Evolutionary conservation across 306 rosid genomes (phyloP), one percentile per base, ranked within the genome.

Genomic region (Begonia fuchsioides): DNA sequence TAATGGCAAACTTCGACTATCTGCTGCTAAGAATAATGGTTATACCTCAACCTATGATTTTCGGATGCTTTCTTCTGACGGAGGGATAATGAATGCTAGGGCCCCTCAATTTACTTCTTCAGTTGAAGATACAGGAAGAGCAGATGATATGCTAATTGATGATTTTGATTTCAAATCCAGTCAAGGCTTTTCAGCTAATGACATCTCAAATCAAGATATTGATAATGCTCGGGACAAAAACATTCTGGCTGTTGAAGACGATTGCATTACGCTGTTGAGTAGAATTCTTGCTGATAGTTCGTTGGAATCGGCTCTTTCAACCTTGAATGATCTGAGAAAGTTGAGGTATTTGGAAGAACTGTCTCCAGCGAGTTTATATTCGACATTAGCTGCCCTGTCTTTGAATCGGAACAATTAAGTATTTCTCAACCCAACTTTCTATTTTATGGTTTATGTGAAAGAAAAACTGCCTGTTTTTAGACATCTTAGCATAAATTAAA

Each of bases 161-260:
- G 35, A 26, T 26, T 26, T 26, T 26, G 35, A 26, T 26, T 26
- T 26, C 35, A 26, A 26, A 55, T 5, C 50, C 9, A 32, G 15
- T 13, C 18, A 13, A 13, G 51, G 46, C 9, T 44, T 17, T 6
- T 45, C 39, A 44, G 60, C 32, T 26, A 26, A 20, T 32, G 8
- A 50, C 15, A 14, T 32, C 43, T 7, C 60, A 32, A 12, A 26
- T 26, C 32, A 55, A 55, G 44, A 55, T 14, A 55, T 55, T 55
- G 44, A 43, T 43, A 48, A 16, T 39, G 51, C 46, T 20, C 32
- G 32, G 60, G 60, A 50, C 35, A 26, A 55, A 43, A 55, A 55
- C 43, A 38, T 55, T 6, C 51, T 50, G 32, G 19, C 43, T 5
- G 43, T 35, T 3, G 51, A 55, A 32, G 51, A 55, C 1, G 60